Evolutionary conservation across 176 grass and related monocot genomes (phyloP), one percentile per base, ranked within the genome.

Genomic region (Bonia amplexicaulis): DNA sequence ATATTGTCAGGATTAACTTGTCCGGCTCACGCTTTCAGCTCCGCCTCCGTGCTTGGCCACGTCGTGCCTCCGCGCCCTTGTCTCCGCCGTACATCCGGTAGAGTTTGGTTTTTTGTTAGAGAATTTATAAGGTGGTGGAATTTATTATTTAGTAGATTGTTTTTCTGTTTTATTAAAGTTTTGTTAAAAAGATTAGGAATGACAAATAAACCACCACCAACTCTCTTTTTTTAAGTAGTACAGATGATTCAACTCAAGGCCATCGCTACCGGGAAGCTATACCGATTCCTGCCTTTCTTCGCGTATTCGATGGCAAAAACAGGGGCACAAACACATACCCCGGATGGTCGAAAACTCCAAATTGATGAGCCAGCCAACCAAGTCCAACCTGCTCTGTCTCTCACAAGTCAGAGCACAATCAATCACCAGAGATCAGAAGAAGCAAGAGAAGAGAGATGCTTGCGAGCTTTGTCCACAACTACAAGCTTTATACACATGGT

Each of bases 401-500:
- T 9, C 23, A 44, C 74, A 37, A 22, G 57, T n/a, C 59, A 78
- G 23, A 83, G 25, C 81, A 63, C 37, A 23, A 29, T 22, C 67
- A 73, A 63, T 45, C 6, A 62, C 12, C 40, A 60, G 29, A 70
- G 15, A 27, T 31, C 68, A 76, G 26, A 67, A 59, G 6, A 16
- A 66, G 29, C 29, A 12, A 19, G 29, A 6, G 39, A 47, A 48
- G 68, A 29, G 33, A 48, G 77, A 49, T 40, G 52, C 62, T 59
- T 69, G 48, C 64, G 7, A 63, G 33, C 55, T 15, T 46, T 55
- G 44, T 52, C 45, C 74, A 69, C 9, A 74, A 58, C 80, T 84
- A 45, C 58, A 80, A 16, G 20, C 27, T 69, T 45, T 77, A 58
- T 62, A 72, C 82, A 89, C 59, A 52, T 40, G 82, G 52, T 15